These are phyloP conservation scores for Picea sitchensis DNA, from an alignment of 75 land plant genomes.

Conservation along the genomic window DNA sequence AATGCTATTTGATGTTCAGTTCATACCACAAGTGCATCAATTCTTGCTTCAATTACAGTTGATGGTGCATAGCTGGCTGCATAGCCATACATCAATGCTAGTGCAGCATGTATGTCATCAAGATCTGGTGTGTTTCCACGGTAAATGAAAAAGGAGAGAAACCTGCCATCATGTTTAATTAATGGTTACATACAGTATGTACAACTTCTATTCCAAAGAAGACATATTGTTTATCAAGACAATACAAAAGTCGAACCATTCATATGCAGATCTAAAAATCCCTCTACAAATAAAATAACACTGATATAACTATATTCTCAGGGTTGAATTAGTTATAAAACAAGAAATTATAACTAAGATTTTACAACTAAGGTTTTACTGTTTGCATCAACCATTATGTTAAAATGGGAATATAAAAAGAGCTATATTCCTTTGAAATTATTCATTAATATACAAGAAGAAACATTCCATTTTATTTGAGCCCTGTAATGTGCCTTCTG, in stretches of 20 bases:
- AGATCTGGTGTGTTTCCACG: conserved; percentile 53
- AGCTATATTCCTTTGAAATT: too few relatives aligned
- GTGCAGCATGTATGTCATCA: conserved; percentile 97
- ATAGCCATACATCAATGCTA: conserved; percentile 99
- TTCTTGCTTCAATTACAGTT: conserved; percentile 96
- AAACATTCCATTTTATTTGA: not conserved
- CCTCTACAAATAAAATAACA: too few relatives aligned
- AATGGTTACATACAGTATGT: not conserved
- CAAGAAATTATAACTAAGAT: not conserved
- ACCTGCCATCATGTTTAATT: conserved; percentile 36
- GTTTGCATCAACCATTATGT: not conserved
- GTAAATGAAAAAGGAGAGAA: conserved; percentile 64
- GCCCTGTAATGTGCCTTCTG: not conserved
- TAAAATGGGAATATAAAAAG: not conserved
- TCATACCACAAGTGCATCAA: conserved; percentile 95
- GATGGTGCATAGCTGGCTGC: conserved; percentile 98
- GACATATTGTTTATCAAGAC: not conserved
- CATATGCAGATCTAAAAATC: not conserved
- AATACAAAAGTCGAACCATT: not conserved
- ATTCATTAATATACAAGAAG: too few relatives aligned
- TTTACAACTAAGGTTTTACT: not conserved
- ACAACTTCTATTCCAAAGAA: not conserved
- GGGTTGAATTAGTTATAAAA: not conserved
- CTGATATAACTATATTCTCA: too few relatives aligned
- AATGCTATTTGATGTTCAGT: not conserved